A percentile compares a stretch with the other conserved stretches of the same genome.
Conservation (phyloP, 2,329 filamentous ascomycete species). For the Blumeria graminis region DNA sequence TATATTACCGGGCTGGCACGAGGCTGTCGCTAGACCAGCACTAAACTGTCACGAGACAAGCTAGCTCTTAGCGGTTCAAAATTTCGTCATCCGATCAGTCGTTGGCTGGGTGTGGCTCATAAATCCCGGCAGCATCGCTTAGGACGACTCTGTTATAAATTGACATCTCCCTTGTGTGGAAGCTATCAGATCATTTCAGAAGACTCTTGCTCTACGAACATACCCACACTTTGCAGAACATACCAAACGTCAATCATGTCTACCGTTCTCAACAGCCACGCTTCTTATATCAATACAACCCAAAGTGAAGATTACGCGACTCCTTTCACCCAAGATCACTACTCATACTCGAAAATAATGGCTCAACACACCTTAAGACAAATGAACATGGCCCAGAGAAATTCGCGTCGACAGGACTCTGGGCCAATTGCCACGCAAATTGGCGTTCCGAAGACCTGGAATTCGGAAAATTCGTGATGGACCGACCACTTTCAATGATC, state of each 20-base stretch:
- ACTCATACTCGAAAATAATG: neutral
- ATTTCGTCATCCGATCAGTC: too few species aligned
- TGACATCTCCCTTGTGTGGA: neutral
- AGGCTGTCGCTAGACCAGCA: too few species aligned
- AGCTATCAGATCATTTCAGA: neutral
- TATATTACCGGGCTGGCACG: too few species aligned
- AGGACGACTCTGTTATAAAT: neutral
- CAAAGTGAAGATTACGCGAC: neutral
- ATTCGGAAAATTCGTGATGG: too few species aligned
- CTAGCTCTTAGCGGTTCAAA: too few species aligned
- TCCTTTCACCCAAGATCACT: neutral
- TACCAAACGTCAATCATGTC: neutral
- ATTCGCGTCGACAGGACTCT: neutral
- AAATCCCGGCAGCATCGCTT: too few species aligned
- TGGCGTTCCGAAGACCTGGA: too few species aligned
- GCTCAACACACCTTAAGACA: neutral
- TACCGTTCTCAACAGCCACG: neutral
- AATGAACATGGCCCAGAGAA: neutral
- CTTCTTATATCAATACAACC: neutral
- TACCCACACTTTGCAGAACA: neutral
- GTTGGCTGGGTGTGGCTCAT: too few species aligned
- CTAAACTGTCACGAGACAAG: too few species aligned
- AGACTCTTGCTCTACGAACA: neutral
- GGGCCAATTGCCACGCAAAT: too few species aligned
- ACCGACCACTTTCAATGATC: too few species aligned